Evolutionary conservation across 1,284 basidiomycete genomes (phyloP).

Genomic region (Gomphus bonarii): DNA sequence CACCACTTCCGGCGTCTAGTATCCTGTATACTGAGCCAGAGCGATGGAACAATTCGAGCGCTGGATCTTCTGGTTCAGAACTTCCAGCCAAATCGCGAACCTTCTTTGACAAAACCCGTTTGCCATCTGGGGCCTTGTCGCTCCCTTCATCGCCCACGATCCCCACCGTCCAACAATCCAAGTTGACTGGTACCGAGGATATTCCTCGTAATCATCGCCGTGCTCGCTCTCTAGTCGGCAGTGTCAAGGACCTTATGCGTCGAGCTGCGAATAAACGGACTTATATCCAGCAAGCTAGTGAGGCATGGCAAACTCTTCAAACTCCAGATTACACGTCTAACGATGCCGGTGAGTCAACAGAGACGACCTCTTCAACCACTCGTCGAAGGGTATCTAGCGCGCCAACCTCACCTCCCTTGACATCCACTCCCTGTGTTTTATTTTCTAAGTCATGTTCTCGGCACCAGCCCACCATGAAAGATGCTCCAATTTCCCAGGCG

Average conservation of each 20-base stretch:
- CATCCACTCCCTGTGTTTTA: not conserved
- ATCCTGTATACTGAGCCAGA: not conserved
- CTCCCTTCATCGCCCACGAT: constrained; percentile 1
- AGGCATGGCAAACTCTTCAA: not conserved
- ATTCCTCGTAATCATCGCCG: not conserved
- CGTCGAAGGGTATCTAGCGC: constrained; percentile 8
- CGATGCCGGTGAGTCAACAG: not conserved
- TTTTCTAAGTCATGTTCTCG: not conserved
- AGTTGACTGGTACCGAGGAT: not conserved
- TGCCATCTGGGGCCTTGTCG: not conserved
- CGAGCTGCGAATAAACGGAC: not conserved
- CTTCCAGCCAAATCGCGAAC: not conserved
- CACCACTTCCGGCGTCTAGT: not conserved
- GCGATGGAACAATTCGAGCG: not conserved
- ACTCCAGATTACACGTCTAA: not conserved
- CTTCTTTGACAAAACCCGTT: not conserved
- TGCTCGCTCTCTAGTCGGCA: not conserved
- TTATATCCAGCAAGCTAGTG: not conserved
- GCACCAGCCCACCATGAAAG: not conserved
- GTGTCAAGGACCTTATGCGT: constrained; percentile 5
- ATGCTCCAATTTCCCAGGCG: not conserved
- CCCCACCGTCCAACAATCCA: not conserved
- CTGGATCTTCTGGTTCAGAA: not conserved
- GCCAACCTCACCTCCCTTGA: constrained; percentile 4
- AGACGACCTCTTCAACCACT: not conserved